Evolutionary conservation across 73 alveolate species (phyloP), one percentile per base, ranked within the genome.

Genomic region (Stentor roeselii): DNA sequence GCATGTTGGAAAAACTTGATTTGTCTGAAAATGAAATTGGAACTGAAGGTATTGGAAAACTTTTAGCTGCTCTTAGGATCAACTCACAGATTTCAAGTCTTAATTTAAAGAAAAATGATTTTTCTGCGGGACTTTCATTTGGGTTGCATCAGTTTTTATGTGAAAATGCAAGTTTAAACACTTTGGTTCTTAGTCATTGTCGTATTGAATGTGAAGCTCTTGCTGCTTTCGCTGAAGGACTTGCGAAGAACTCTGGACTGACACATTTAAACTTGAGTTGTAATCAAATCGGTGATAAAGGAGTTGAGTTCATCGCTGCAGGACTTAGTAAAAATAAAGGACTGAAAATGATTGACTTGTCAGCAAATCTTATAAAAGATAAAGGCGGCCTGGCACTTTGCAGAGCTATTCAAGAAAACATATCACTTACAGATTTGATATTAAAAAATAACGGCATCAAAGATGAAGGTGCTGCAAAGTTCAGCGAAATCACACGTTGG

Each of bases 241-340:
- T 86, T 3, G 84, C 50, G 36, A 84, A 82, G 59, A 86, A 86
- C 82, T 83, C 30, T 21, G 32, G 83, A 21, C 82, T 86, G 27
- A 86, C 15, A 35, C 38, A 50, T 82, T 75, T 86, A 36, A 86
- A 50, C 0, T 21, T 83, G 36, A 86, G 89, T 30, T 80, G 74
- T 59, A 86, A 86, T 58, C 32, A 60, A 59, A 38, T 86, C 21
- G 83, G 86, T 3, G 92, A 86, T 83, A 3, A 37, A 35, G 92
- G 92, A 3, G 88, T 58, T 31, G 86, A 83, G 34, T n/a, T 59
- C 59, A 60, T 86, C 41, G 41, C 67, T 60, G 42, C 42, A 83
- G 92, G 92, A 50, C n/a, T 86, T 21, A 30, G 30, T 39, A 39
- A 15, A 39, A 76, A 76, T 76, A 76, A 40, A 39, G 74, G 76